phyloP scores from a whole-genome alignment of 2,329 filamentous ascomycete genomes.

The Penicillium rolfsii region DNA sequence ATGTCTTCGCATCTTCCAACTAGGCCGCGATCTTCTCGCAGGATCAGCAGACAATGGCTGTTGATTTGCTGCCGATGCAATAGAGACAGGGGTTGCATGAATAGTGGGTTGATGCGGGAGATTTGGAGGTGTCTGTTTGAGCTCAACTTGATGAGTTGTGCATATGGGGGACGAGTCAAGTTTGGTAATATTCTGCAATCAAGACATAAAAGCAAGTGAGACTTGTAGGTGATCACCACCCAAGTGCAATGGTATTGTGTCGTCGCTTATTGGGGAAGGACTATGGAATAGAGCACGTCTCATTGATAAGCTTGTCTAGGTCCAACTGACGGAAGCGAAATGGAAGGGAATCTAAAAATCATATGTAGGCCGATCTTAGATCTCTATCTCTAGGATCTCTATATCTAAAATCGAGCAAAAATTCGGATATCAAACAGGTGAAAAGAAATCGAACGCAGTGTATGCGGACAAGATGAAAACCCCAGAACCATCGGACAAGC shows the following conservation, averaged over 20 bases:
- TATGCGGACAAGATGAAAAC: constrained; percentile 10
- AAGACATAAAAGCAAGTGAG: background rate
- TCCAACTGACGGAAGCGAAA: background rate
- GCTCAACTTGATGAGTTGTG: background rate
- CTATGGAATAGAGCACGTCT: background rate
- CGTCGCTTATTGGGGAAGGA: background rate
- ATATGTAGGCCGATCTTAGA: constrained; percentile 15
- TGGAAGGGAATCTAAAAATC: constrained; percentile 8
- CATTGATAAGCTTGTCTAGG: background rate
- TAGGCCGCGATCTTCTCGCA: background rate
- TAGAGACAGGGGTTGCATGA: constrained; percentile 29
- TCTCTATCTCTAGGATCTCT: constrained; percentile 4
- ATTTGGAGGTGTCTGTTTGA: background rate
- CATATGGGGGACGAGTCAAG: too few species aligned
- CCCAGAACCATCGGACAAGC: background rate
- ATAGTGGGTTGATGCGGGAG: constrained; percentile 24
- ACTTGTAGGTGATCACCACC: background rate
- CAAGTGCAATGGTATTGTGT: background rate
- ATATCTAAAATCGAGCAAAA: constrained; percentile 9
- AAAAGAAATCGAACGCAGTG: constrained; percentile 7
- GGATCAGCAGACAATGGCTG: constrained; percentile 7
- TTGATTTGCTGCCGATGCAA: constrained; percentile 23
- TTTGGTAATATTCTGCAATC: background rate
- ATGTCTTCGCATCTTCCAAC: background rate
- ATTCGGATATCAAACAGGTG: constrained; percentile 16